phyloP scores from a whole-genome alignment of 441 rosid genomes.

The Eruca vesicaria region DNA sequence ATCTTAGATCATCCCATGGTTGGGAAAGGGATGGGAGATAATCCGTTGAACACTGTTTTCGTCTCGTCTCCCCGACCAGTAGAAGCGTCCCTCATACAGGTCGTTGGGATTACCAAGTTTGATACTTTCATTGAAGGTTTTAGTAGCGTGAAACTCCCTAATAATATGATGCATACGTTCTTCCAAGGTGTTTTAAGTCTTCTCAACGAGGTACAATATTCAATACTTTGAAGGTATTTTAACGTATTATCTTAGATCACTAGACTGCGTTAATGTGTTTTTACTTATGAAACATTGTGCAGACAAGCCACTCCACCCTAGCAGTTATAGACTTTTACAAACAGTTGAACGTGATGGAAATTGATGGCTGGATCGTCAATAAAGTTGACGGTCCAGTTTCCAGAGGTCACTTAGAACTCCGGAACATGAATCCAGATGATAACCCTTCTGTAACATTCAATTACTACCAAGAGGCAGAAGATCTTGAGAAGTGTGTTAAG shows the following conservation, averaged over 20 bases:
- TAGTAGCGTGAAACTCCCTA: constrained; percentile 33
- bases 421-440: constrained; percentile 35
- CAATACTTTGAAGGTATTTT: background rate
- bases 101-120: constrained; percentile 45
- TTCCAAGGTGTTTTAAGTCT: background rate
- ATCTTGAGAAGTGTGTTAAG: constrained; percentile 38
- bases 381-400: constrained; percentile 50
- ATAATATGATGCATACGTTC: constrained; percentile 15
- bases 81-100: constrained; percentile 42
- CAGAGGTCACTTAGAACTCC: constrained; percentile 40
- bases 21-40: constrained; percentile 28
- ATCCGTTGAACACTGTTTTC: background rate
- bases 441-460: constrained; percentile 50
- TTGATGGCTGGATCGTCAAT: constrained; percentile 39
- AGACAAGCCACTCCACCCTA: constrained; percentile 5
- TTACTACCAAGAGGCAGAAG: constrained; percentile 49
- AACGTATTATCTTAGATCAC: background rate
- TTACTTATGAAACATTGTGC: background rate
- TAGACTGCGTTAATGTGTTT: background rate
- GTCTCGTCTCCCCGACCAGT: constrained; percentile 26
- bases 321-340: constrained; percentile 2
- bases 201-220: constrained; percentile 16
- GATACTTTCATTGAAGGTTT: constrained; percentile 45
- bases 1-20: constrained; percentile 44
- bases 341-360: constrained; percentile 10